A percentile compares a stretch with the other conserved stretches of the same genome.
Conservation (phyloP, 192 early-diverging fungal genomes). For the Coemansia sp. region DNA sequence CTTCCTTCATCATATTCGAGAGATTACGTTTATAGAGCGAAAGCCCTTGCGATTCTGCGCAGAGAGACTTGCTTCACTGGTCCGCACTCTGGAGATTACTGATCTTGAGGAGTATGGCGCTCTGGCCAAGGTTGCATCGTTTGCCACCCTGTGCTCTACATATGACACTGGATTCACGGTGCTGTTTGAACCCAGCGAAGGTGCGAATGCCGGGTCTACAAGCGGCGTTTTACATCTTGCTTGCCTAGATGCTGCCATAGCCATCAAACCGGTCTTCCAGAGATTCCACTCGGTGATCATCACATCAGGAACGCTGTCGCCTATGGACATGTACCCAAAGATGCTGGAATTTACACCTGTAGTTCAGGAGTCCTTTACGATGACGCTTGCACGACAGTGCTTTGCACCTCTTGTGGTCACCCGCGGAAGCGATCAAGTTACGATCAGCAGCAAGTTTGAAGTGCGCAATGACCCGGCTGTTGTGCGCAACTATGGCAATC, state of each 20-base stretch:
- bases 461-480: constrained; percentile 98
- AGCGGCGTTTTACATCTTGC: constrained; percentile 93
- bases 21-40: constrained; percentile 92
- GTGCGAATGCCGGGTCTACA: constrained; percentile 85
- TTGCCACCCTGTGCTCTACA: constrained; percentile 94
- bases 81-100: constrained; percentile 89
- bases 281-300: constrained; percentile 95
- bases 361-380: constrained; percentile 91
- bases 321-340: constrained; percentile 96
- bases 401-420: constrained; percentile 98
- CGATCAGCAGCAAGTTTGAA: constrained; percentile 96
- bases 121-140: constrained; percentile 80
- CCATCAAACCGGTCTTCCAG: constrained; percentile 95
- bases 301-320: constrained; percentile 99
- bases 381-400: constrained; percentile 92
- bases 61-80: constrained; percentile 84
- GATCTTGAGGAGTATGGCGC: constrained; percentile 87
- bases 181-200: constrained; percentile 97
- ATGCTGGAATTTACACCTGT: constrained; percentile 86
- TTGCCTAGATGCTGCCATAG: constrained; percentile 95
- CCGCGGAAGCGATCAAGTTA: constrained; percentile 97
- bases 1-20: constrained; percentile 89
- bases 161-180: constrained; percentile 96
- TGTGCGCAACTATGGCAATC: constrained; percentile 97
- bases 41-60: constrained; percentile 96